Conservation (phyloP, 768 basidiomycete genomes). For the Leccinum subtestaceum region DNA sequence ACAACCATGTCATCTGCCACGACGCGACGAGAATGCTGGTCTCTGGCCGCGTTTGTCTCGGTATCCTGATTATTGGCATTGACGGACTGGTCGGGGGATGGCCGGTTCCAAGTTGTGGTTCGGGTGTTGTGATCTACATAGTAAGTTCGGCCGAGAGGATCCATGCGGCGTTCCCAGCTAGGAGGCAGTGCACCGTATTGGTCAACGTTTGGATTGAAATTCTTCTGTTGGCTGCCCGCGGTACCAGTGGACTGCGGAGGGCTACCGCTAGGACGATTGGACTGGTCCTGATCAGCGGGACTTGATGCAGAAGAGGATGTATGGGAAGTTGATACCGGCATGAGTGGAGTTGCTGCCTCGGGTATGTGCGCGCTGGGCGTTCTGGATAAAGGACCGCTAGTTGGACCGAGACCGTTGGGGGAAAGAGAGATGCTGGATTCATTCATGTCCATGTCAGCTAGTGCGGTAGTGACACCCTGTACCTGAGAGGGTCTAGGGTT, state of each 20-base stretch:
- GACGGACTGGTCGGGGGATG: slow-evolving; percentile 70
- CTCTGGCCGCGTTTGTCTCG: slow-evolving; percentile 82
- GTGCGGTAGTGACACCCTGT: slow-evolving; percentile 52
- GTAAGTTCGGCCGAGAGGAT: slow-evolving; percentile 93
- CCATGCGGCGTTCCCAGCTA: slow-evolving; percentile 97
- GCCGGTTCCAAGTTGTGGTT: slow-evolving; percentile 96
- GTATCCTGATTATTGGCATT: slow-evolving; percentile 70
- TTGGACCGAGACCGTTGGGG: slow-evolving; percentile 34
- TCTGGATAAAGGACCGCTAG: slow-evolving; percentile 52
- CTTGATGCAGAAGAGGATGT: slow-evolving; percentile 23
- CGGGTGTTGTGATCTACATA: slow-evolving; percentile 99
- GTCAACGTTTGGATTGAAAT: slow-evolving; percentile 94
- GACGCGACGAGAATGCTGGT: slow-evolving; percentile 80
- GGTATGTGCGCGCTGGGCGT: slow-evolving; percentile 67
- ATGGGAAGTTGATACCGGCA: slow-evolving; percentile 41
- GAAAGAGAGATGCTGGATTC: slow-evolving; percentile 60
- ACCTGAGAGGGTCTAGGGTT: slow-evolving; percentile 81
- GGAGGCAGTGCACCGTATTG: slow-evolving; percentile 87
- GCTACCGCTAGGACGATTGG: slow-evolving; percentile 34
- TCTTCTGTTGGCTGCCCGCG: slow-evolving; percentile 53
- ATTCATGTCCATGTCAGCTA: slow-evolving; percentile 60
- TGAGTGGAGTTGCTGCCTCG: slow-evolving; percentile 42
- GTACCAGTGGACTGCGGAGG: slow-evolving; percentile 20
- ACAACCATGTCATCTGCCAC: slow-evolving; percentile 87
- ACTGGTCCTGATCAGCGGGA: slow-evolving; percentile 30